Evolutionary conservation across 768 basidiomycete genomes (phyloP).

Genomic region (Panellus pusillus): DNA sequence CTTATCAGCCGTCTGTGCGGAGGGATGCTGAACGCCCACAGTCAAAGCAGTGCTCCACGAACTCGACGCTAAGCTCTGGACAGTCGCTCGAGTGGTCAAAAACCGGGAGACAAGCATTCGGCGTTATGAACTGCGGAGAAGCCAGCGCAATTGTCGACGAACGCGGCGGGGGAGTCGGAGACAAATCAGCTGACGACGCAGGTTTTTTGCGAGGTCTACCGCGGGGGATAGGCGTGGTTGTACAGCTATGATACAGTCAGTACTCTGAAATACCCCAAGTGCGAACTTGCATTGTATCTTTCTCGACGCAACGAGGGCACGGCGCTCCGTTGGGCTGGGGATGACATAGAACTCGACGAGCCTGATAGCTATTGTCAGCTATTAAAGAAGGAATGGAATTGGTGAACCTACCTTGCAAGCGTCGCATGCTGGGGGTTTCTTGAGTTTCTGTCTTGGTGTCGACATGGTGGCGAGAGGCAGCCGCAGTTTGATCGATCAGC

Average conservation of each 20-base stretch:
- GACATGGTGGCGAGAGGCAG: neutral
- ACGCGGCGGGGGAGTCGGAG: too few species aligned
- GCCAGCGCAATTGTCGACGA: too few species aligned
- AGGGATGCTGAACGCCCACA: neutral
- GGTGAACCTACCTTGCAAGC: constrained; percentile 4
- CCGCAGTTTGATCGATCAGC: too few species aligned
- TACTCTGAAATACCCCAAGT: too few species aligned
- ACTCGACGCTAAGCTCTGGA: constrained; percentile 5
- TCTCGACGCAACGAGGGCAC: constrained; percentile 11
- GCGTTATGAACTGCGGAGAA: too few species aligned
- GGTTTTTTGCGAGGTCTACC: too few species aligned
- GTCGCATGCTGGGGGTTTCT: constrained; percentile 11
- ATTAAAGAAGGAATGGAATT: neutral
- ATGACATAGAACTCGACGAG: constrained; percentile 10
- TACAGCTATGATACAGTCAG: too few species aligned
- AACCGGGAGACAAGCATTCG: too few species aligned
- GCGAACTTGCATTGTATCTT: neutral
- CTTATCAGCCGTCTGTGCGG: too few species aligned
- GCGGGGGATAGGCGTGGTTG: too few species aligned
- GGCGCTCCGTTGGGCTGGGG: constrained; percentile 4
- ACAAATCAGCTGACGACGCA: neutral
- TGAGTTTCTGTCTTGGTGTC: neutral
- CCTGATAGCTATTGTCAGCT: neutral
- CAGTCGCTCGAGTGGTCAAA: constrained; percentile 15
- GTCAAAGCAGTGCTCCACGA: constrained; percentile 10